Evolutionary conservation across 345 rosid genomes (phyloP).

Genomic region (rapeseed (Brassica napus)): DNA sequence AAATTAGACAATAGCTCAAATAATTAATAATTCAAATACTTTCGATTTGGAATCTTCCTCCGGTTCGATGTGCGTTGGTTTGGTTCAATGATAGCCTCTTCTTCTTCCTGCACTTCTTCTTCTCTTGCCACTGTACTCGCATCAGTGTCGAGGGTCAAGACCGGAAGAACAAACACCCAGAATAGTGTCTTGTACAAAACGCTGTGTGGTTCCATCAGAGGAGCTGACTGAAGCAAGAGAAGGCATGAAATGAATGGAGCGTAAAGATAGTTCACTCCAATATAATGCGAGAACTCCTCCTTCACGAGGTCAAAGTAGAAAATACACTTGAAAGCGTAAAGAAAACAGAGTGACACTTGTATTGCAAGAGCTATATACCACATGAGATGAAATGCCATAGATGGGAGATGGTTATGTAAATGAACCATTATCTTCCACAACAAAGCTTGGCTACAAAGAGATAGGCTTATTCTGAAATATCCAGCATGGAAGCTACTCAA

Average conservation of each 20-base stretch:
- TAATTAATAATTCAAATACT: too few relatives aligned
- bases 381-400: conserved; percentile 42
- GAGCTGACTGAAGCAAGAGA: conserved; percentile 67
- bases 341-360: conserved; percentile 29
- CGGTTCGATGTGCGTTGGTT: too few relatives aligned
- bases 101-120: too few relatives aligned
- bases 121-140: too few relatives aligned
- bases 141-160: conserved; percentile 50
- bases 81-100: too few relatives aligned
- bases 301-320: too few relatives aligned
- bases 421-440: conserved; percentile 51
- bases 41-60: too few relatives aligned
- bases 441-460: conserved; percentile 54
- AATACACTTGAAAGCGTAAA: too few relatives aligned
- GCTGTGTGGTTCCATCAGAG: conserved; percentile 9
- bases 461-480: conserved; percentile 55
- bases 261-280: conserved; percentile 30
- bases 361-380: conserved; percentile 50
- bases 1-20: too few relatives aligned
- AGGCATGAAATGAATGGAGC: conserved; percentile 72
- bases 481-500: conserved; percentile 51
- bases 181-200: conserved; percentile 38
- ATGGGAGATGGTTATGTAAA: conserved; percentile 39
- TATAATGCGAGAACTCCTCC: too few relatives aligned
- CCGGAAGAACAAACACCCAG: conserved; percentile 48